Base-by-base conservation (phyloP, 108 stramenopile species). In the Bacterosira constricta region DNA sequence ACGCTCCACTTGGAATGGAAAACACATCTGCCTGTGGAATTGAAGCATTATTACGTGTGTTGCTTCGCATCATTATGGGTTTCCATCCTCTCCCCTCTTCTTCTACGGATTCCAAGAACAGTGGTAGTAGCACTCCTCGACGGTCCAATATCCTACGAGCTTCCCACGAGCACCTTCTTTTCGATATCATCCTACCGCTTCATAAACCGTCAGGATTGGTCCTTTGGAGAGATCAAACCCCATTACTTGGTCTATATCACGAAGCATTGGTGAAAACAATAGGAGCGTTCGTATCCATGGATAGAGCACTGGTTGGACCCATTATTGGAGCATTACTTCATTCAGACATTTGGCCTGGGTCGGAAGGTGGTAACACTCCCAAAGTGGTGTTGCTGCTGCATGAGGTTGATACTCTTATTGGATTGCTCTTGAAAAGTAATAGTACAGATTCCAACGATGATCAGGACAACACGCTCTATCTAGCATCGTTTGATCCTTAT, bases 161-260 rank as follows among this genome's bases (percentile, higher is more conserved):
- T 5, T 82, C 82, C 11, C 77, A 83, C 55, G 68, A 87, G 59
- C 67, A 79, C 36, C 63, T 93, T 9, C 71, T 93, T 1, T 65
- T 83, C 38, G 71, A 90, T 37, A 76, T 86, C 21, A 59, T 93
- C 44, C 62, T 93, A 36, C 92, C 92, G 9, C 74, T 93, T 35
- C 92, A 93, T 83, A 60, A 79, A 68, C 88, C 93, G 10, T 82
- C 79, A 64, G 83, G 89, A 23, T 86, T 94, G 90, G 88, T 91
- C 0, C 71, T 94, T 37, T 94, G 93, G 93, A 62, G 93, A 58
- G 93, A 94, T 73, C 93, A 94, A 73, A 88, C 82, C 0, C 78
- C 88, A 6, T 50, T 94, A 23, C 58, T 94, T 39, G 84, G 83
- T 11, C 52, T 94, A 18, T 94, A 94, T 65, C 93, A 94, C 63